Evolutionary conservation across 805 yeast genomes (phyloP).

Genomic region (Metschnikowia koreensis): DNA sequence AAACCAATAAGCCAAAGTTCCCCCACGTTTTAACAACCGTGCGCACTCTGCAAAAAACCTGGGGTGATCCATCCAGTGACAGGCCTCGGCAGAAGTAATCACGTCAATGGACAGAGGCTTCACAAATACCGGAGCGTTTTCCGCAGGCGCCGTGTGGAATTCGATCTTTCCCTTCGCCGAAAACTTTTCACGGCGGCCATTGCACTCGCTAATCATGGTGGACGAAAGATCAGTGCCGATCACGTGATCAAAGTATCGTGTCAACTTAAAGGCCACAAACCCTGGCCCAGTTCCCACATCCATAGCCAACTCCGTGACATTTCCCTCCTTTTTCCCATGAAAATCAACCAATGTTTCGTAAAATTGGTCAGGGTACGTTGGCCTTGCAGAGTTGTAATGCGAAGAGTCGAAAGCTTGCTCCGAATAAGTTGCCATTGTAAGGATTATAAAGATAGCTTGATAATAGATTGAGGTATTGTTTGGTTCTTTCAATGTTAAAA

Average conservation of each 20-base stretch:
- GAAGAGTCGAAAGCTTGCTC: conserved; percentile 49
- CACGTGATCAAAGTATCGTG: conserved; percentile 44
- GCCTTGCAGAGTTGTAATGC: conserved; percentile 59
- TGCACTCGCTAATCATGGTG: conserved; percentile 48
- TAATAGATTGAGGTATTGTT: neutral
- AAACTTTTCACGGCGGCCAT: conserved; percentile 9
- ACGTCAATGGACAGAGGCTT: conserved; percentile 48
- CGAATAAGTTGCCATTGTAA: conserved; percentile 62
- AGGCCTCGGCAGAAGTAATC: conserved; percentile 77
- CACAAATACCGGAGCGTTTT: conserved; percentile 23
- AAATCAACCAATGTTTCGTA: conserved; percentile 42
- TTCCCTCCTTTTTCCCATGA: conserved; percentile 32
- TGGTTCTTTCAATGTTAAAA: neutral
- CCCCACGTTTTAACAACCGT: conserved; percentile 53
- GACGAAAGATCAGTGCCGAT: conserved; percentile 64
- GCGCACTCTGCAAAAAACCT: conserved; percentile 50
- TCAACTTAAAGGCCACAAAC: conserved; percentile 57
- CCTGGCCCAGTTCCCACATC: conserved; percentile 87
- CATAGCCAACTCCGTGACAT: conserved; percentile 38
- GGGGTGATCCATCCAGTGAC: conserved; percentile 77
- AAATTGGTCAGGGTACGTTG: conserved; percentile 58
- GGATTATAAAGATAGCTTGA: no score
- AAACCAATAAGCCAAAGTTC: conserved; percentile 76
- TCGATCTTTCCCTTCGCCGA: conserved; percentile 12
- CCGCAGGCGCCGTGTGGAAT: conserved; percentile 28